Percentiles rank a stretch among this genome's conserved stretches.
These are phyloP conservation scores for Lachancea meyersii DNA, from an alignment of 805 yeast genomes.

Conservation along the genomic window DNA sequence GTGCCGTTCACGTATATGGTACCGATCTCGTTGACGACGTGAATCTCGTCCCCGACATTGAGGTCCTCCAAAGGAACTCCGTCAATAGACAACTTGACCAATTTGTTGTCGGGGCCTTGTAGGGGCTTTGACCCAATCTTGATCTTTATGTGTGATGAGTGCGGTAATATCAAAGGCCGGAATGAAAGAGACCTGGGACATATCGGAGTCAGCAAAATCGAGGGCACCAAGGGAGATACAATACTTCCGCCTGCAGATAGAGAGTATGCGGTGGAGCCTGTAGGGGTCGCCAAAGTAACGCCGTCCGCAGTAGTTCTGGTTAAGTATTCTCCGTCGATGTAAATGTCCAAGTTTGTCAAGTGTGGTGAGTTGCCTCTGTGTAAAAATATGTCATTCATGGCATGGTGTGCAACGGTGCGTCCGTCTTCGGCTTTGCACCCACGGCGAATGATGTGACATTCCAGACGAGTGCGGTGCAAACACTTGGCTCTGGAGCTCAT, in stretches of 20 bases:
- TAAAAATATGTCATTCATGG: constrained; percentile 86
- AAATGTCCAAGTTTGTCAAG: constrained; percentile 75
- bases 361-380: constrained; percentile 89
- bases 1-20: constrained; percentile 50
- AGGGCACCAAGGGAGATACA: constrained; percentile 81
- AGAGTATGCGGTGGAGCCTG: constrained; percentile 93
- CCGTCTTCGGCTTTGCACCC: constrained; percentile 11
- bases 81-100: constrained; percentile 66
- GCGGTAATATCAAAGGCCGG: constrained; percentile 79
- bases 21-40: constrained; percentile 60
- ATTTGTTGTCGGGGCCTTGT: constrained; percentile 33
- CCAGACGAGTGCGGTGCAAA: constrained; percentile 69
- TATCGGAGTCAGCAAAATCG: constrained; percentile 79
- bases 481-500: constrained; percentile 65
- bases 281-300: constrained; percentile 76
- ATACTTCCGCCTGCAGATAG: constrained; percentile 88
- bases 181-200: constrained; percentile 90
- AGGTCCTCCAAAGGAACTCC: constrained; percentile 72
- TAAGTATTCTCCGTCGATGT: constrained; percentile 73
- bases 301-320: constrained; percentile 95
- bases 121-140: constrained; percentile 47
- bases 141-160: constrained; percentile 65
- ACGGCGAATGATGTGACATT: constrained; percentile 56
- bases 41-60: constrained; percentile 71
- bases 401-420: constrained; percentile 39